Evolutionary conservation across 129 eudicot genomes (phyloP).

Genomic region (Flaveria sonorensis): DNA sequence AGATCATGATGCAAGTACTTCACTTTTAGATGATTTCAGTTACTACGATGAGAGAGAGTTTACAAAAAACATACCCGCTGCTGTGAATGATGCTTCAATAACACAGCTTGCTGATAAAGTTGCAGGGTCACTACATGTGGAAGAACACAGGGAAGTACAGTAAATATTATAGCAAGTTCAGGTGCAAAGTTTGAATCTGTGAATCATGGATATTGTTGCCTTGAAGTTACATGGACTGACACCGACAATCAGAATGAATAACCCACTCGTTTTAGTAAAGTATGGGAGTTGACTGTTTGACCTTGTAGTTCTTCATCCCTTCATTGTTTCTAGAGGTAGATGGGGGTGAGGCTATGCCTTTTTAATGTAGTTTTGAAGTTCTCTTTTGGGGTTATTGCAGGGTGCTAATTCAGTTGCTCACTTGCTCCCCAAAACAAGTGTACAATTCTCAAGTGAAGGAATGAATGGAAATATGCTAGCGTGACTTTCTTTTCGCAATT

Average conservation of each 20-base stretch:
- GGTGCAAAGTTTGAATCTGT: conserved; percentile 25
- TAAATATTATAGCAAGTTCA: conserved; percentile 30
- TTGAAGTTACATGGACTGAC: conserved; percentile 31
- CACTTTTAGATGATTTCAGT: conserved; percentile 69
- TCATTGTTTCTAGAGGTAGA: conserved; percentile 33
- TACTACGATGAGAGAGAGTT: conserved; percentile 77
- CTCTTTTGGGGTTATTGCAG: conserved; percentile 28
- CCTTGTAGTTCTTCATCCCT: conserved; percentile 30
- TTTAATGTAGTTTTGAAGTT: neutral
- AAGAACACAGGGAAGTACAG: conserved; percentile 45
- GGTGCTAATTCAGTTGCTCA: conserved; percentile 30
- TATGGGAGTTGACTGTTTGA: conserved; percentile 34
- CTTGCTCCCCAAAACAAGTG: conserved; percentile 40
- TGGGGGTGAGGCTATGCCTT: conserved; percentile 35
- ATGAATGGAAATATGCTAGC: conserved; percentile 37
- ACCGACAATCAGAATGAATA: conserved; percentile 28
- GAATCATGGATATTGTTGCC: conserved; percentile 32
- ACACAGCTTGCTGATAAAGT: conserved; percentile 61
- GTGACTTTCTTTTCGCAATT: neutral
- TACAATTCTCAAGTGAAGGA: conserved; percentile 34
- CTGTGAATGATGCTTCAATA: conserved; percentile 45
- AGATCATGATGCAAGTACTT: conserved; percentile 65
- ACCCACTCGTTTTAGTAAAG: conserved; percentile 29
- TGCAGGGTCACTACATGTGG: conserved; percentile 58
- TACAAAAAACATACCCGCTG: too few species aligned